These are phyloP conservation scores for Aureobasidium pullulans DNA, from an alignment of 2,329 filamentous ascomycete genomes.

Conservation along the genomic window DNA sequence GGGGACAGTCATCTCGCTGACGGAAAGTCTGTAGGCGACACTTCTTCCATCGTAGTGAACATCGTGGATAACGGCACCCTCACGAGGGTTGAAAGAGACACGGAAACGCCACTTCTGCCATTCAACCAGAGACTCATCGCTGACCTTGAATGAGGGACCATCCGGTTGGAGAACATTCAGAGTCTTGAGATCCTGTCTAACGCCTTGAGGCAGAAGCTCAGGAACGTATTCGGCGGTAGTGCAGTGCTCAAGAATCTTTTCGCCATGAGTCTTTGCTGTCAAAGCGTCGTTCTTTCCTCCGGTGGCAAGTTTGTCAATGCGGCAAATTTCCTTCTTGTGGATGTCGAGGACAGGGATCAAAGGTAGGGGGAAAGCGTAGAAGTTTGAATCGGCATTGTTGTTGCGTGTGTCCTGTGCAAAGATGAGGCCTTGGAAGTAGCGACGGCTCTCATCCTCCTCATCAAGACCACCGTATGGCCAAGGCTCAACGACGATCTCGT, in stretches of 20 bases:
- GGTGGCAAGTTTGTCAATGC: slow-evolving; percentile 26
- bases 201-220: slow-evolving; percentile 32
- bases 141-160: slow-evolving; percentile 58
- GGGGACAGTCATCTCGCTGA: slow-evolving; percentile 56
- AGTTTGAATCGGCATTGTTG: slow-evolving; percentile 35
- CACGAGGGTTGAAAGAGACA: slow-evolving; percentile 61
- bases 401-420: slow-evolving; percentile 28
- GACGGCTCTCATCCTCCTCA: slow-evolving; percentile 21
- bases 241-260: slow-evolving; percentile 41
- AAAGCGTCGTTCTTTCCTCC: slow-evolving; percentile 23
- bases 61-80: slow-evolving; percentile 64
- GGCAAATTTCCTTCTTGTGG: slow-evolving; percentile 29
- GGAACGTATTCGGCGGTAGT: slow-evolving; percentile 42
- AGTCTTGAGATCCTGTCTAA: slow-evolving; percentile 49
- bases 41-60: slow-evolving; percentile 59
- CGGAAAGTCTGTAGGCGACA: slow-evolving; percentile 58
- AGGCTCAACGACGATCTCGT: slow-evolving; percentile 25
- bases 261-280: slow-evolving; percentile 33
- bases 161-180: slow-evolving; percentile 66
- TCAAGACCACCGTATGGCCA: slow-evolving; percentile 27
- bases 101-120: slow-evolving; percentile 53
- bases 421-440: slow-evolving; percentile 27
- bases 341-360: slow-evolving; percentile 27
- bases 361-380: slow-evolving; percentile 27
- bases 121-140: slow-evolving; percentile 35